Conservation (phyloP, 73 alveolate species). For the Paramecium octaurelia region DNA sequence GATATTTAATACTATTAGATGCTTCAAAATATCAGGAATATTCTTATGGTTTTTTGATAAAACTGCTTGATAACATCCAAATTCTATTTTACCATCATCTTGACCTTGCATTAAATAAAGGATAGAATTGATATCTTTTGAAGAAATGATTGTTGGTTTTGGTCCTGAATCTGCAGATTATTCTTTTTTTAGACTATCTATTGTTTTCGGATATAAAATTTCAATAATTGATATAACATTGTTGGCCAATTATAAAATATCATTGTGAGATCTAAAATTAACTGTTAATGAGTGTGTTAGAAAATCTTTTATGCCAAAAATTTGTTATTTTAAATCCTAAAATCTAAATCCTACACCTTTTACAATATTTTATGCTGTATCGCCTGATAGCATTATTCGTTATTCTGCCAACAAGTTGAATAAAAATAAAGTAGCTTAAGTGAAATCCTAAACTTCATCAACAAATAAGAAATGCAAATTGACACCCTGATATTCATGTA, state of each 20-base stretch:
- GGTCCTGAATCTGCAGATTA: slow-evolving; percentile 67
- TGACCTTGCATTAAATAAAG: slow-evolving; percentile 11
- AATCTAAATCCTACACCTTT: slow-evolving; percentile 84
- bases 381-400: slow-evolving; percentile 76
- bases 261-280: slow-evolving; percentile 80
- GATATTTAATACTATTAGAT: slow-evolving; percentile 77
- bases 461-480: slow-evolving; percentile 65
- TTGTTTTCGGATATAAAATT: slow-evolving; percentile 73
- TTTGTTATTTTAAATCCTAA: slow-evolving; percentile 61
- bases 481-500: slow-evolving; percentile 32
- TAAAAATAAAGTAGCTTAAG: slow-evolving; percentile 66
- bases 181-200: slow-evolving; percentile 76
- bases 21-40: slow-evolving; percentile 66
- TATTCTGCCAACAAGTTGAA: slow-evolving; percentile 62
- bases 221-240: slow-evolving; percentile 70
- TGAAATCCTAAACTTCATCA: slow-evolving; percentile 81
- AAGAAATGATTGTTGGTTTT: slow-evolving; percentile 59
- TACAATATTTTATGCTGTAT: slow-evolving; percentile 82
- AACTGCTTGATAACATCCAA: slow-evolving; percentile 84
- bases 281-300: background rate
- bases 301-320: slow-evolving; percentile 41
- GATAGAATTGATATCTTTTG: background rate
- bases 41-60: slow-evolving; percentile 76
- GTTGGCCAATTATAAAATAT: slow-evolving; percentile 76
- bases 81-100: slow-evolving; percentile 44